Base-by-base conservation (phyloP, 257 asterid species). In the Rehmannia glutinosa region DNA sequence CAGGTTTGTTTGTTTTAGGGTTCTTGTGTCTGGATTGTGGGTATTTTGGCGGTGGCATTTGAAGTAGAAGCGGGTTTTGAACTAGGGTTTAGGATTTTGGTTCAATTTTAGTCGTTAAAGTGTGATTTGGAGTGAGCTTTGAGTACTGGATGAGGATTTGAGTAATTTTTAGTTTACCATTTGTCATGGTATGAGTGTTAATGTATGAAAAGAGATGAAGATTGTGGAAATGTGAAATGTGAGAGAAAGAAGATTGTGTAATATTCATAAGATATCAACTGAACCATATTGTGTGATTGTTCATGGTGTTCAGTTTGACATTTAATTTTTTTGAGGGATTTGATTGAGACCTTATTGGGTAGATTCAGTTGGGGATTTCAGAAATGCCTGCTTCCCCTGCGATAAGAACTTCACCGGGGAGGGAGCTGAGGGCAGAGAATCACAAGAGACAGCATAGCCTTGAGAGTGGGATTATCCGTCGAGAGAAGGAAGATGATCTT, bases 381-480 rank as follows among this genome's bases (percentile, higher is more conserved):
- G 42, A 69, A 66, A 86, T 89, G 97, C 91, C 91, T 52, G 82
- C 89, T 55, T 85, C 89, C 17, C 95, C 95, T 30, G 78, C 83
- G 17, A 62, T 82, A 81, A 80, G 92, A 67, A 69, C 77, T 67
- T 89, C 90, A 24, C 92, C 92, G 0, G 79, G 90, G 54, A 84
- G 87, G 80, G 92, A 80, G 74, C 68, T 68, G 32, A 81, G 77
- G 78, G 53, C 73, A 11, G 96, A 83, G 23, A 81, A 72, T 75
- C 95, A 86, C 77, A 87, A 77, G 79, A 78, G 95, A 79, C 84
- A 89, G 53, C 86, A 74, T 25, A 89, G 96, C 73, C 80, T 89
- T 13, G 96, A 83, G 73, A 78, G 92, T 57, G 86, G 82, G 75
- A 75, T 83, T 56, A 74, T 42, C 25, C 74, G 68, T 47, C 76